Evolutionary conservation across 192 early-diverging fungal genomes (phyloP).

Genomic region (Lunasporangiospora selenospora): DNA sequence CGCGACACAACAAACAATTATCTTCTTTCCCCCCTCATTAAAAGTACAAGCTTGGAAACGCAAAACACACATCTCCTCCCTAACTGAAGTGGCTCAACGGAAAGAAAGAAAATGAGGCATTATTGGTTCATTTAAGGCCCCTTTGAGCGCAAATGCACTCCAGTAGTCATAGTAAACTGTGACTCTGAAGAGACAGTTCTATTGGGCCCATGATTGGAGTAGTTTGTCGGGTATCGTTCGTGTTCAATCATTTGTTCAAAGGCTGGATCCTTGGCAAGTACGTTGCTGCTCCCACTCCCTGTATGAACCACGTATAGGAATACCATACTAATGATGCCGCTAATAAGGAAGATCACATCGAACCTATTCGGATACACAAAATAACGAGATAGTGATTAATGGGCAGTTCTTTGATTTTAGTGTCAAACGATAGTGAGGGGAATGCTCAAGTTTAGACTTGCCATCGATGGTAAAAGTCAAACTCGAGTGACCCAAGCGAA

Average conservation of each 20-base stretch:
- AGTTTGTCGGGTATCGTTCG: too few relatives aligned
- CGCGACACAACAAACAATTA: too few relatives aligned
- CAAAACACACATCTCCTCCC: background rate
- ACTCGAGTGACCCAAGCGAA: conserved; percentile 82
- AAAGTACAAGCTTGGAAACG: too few relatives aligned
- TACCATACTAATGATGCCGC: conserved; percentile 73
- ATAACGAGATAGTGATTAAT: background rate
- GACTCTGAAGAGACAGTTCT: too few relatives aligned
- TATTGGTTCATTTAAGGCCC: too few relatives aligned
- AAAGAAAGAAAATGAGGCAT: too few relatives aligned
- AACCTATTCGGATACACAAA: conserved; percentile 56
- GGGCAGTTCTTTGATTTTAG: background rate
- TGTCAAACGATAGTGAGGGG: background rate
- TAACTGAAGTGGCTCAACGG: too few relatives aligned
- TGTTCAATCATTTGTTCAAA: conserved; percentile 36
- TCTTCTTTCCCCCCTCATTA: too few relatives aligned
- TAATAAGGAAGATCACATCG: conserved; percentile 89
- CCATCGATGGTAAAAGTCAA: conserved; percentile 91
- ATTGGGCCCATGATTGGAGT: too few relatives aligned
- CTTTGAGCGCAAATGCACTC: too few relatives aligned
- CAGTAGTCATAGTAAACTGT: too few relatives aligned
- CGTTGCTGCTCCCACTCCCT: conserved; percentile 54
- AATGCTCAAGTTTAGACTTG: background rate
- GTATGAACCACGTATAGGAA: conserved; percentile 78
- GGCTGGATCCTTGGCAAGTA: conserved; percentile 34